Base-by-base conservation (phyloP, 1,139 yeast species). In the Nadsonia commutata region DNA sequence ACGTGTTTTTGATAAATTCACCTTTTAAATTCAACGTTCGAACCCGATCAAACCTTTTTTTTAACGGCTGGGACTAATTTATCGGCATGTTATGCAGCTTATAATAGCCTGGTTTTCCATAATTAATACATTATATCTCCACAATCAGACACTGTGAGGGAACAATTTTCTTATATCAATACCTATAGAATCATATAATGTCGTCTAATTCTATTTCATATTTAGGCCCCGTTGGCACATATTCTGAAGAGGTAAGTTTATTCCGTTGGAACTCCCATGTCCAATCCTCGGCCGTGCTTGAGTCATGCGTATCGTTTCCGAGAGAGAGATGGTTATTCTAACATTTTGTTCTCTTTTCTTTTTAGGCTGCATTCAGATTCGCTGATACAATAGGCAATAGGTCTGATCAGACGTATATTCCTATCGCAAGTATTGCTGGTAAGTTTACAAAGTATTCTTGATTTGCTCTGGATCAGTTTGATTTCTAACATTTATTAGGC, bases 151-250 rank as follows among this genome's bases (percentile, higher is more conserved):
- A n/a, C n/a, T n/a, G n/a, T n/a, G n/a, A n/a, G n/a, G n/a, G n/a
- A n/a, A n/a, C n/a, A n/a, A n/a, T n/a, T n/a, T n/a, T n/a, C n/a
- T n/a, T n/a, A n/a, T n/a, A n/a, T n/a, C n/a, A n/a, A n/a, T n/a
- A n/a, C n/a, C n/a, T n/a, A n/a, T n/a, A n/a, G n/a, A n/a, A n/a
- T n/a, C n/a, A n/a, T n/a, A n/a, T n/a, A 27, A 27, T 27, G 33
- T 27, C 33, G n/a, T 4, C 4, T 11, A 27, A 64, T 56, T 46
- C 33, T 27, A 80, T 83, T 7, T 85, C 85, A 4, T 88, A 74
- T 55, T 61, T 88, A 42, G 97, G 97, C 0, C 97, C 97, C 0
- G 68, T 68, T 43, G 96, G 96, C 1, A 86, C 96, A 0, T 88
- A 85, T 59, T 81, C 96, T 2, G 94, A 86, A 53, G 93, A 84